Base-by-base conservation (phyloP, 1,284 basidiomycete genomes). In the Wolfiporia cocos region DNA sequence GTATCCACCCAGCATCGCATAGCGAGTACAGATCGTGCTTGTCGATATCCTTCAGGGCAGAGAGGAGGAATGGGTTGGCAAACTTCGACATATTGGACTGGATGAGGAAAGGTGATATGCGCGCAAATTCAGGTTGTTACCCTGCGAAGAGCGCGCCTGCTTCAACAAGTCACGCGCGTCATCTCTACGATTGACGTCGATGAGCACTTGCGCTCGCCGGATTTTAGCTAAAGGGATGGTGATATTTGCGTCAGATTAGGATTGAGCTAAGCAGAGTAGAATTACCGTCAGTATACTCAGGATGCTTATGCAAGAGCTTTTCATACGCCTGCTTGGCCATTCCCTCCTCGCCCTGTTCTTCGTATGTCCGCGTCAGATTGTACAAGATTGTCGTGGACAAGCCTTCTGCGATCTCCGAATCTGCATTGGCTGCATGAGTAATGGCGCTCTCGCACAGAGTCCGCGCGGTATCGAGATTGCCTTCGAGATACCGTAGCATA, bases 201-300 rank as follows among this genome's bases (percentile, higher is more conserved):
- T 67, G 1, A 86, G 71, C 70, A 96, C 82, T 10, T 86, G 76
- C 0, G 92, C 90, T 51, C 89, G 83, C 24, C 93, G 85, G 30
- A 93, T 78, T 68, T 96, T 97, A 49, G 92, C 92, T 94, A 53
- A n/a, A n/a, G n/a, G n/a, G n/a, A n/a, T n/a, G n/a, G n/a, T n/a
- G n/a, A n/a, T n/a, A n/a, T n/a, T n/a, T n/a, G n/a, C n/a, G n/a
- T n/a, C n/a, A n/a, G n/a, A n/a, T n/a, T n/a, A n/a, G n/a, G n/a
- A n/a, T n/a, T n/a, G n/a, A n/a, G n/a, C n/a, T n/a, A n/a, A n/a
- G n/a, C n/a, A n/a, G n/a, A n/a, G 20, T 24, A 23, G 17, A 68
- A 83, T 46, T 53, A 93, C 92, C 93, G 60, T 96, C 93, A 34
- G 91, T 77, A 59, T 95, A 96, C 65, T 96, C 93, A 0, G 92